Base-by-base conservation (phyloP, 2,329 filamentous ascomycete genomes). In the Alternaria sp. region DNA sequence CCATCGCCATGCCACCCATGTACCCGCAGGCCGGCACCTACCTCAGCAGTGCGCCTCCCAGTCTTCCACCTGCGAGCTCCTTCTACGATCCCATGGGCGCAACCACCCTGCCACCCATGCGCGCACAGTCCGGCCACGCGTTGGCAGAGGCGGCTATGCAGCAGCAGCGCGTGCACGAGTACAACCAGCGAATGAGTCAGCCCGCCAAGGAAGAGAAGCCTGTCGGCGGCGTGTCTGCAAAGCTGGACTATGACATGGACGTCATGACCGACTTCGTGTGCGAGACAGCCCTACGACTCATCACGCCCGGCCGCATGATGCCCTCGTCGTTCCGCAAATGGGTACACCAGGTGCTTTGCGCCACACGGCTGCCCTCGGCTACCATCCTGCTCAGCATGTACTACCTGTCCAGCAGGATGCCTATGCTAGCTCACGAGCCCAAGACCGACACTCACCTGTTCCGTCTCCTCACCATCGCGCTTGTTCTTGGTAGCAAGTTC, bases 181-280 rank as follows among this genome's bases (percentile, higher is more conserved):
- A 80, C 63, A 74, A 58, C 66, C 79, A 82, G 67, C 80, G 74
- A 54, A 65, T 68, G n/a, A 69, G 78, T 54, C 79, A 81, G 61
- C 78, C 79, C 55, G 71, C 72, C 25, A 90, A 89, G 79, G 88
- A 90, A 72, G 88, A 90, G 71, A 90, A 89, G 79, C 82, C 87
- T n/a, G 87, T 87, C 59, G 94, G 94, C 79, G 94, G 94, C 74
- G 94, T 97, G 43, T 96, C 94, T 74, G 93, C 93, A 75, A 92
- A 96, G 83, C 88, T 97, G 82, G 94, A 97, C 85, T 97, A 97
- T 80, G 94, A 97, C 82, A 95, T 97, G 89, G 93, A 97, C 79
- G 86, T 92, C 80, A 97, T 97, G 94, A 91, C 93, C 67, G 93
- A 97, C 79, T 97, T 97, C 81, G 94, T 97, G 78, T 91, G 93